Conservation (phyloP, 2,329 filamentous ascomycete species). For the Phyllachora maydis region DNA sequence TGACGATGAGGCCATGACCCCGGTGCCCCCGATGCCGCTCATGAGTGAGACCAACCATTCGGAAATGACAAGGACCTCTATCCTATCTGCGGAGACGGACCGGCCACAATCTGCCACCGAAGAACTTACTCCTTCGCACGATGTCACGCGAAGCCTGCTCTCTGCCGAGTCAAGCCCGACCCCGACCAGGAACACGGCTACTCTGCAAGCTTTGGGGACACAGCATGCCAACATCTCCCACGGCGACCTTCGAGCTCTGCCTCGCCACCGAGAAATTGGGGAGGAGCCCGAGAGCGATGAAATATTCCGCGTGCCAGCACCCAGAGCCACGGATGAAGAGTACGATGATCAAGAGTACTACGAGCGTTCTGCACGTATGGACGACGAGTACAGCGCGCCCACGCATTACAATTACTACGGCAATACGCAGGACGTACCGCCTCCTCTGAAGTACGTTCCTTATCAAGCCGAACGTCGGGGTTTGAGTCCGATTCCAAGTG, state of each 20-base stretch:
- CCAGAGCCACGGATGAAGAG: slow-evolving; percentile 11
- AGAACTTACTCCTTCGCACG: slow-evolving; percentile 36
- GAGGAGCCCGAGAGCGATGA: slow-evolving; percentile 24
- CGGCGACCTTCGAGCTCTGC: slow-evolving; percentile 33
- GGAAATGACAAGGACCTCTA: slow-evolving; percentile 72
- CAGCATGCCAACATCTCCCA: slow-evolving; percentile 45
- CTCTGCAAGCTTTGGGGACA: slow-evolving; percentile 40
- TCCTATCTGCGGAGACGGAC: slow-evolving; percentile 64
- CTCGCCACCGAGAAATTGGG: slow-evolving; percentile 19
- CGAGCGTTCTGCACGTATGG: too few relatives aligned
- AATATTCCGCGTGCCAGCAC: slow-evolving; percentile 14
- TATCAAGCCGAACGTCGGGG: slow-evolving; percentile 50
- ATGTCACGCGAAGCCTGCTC: slow-evolving; percentile 37
- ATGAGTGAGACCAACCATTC: slow-evolving; percentile 73
- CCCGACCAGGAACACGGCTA: slow-evolving; percentile 32
- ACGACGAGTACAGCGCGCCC: slow-evolving; percentile 12
- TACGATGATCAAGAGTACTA: slow-evolving; percentile 22
- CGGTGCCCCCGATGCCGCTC: slow-evolving; percentile 61
- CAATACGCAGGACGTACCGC: slow-evolving; percentile 37
- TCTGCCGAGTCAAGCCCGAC: slow-evolving; percentile 44
- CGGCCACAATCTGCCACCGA: slow-evolving; percentile 48
- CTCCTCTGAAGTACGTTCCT: slow-evolving; percentile 43
- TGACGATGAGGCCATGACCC: slow-evolving; percentile 33
- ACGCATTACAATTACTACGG: slow-evolving; percentile 26
- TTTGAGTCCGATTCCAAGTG: slow-evolving; percentile 78